Base-by-base conservation (phyloP, 257 asterid species). In the Misopates orontium region DNA sequence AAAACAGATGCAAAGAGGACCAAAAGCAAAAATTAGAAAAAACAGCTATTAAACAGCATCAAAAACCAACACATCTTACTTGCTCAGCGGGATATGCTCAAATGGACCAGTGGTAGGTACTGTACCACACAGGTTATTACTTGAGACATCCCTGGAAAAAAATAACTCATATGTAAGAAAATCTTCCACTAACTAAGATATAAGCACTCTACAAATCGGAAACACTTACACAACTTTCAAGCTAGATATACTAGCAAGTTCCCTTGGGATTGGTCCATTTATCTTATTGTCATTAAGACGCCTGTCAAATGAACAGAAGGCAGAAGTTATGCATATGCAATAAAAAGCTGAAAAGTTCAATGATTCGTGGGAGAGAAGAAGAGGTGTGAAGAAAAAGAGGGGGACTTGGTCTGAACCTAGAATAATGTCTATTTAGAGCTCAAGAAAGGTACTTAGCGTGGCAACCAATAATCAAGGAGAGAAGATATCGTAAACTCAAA, bases 71-170 rank as follows among this genome's bases (percentile, higher is more conserved):
- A 51, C 47, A 67, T 70, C 95, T 79, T 81, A 93, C 99, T 93
- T 93, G 92, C 76, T 84, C 40, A 90, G 65, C 22, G 99, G 96
- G 72, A 93, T 87, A 85, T 74, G 96, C 83, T 86, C 96, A 75
- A 90, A 93, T 70, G 99, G 84, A 70, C 96, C 95, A 55, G 69
- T 77, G 57, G 90, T 76, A 64, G 99, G 99, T 72, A 93, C 84
- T 9, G 95, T 78, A 69, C 99, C 99, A 40, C 97, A 93, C 60
- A 93, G 65, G 59, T 93, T 71, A 82, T 93, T 93, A 68, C 75
- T 86, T 10, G 97, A 86, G 75, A 93, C 92, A 82, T 93, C 99
- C 84, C 99, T 93, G 82, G 54, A 77, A 69, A 49, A 28, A 75
- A 73, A 72, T 45, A 36, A 16, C n/a, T 62, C 20, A 48, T 60